A percentile compares a stretch with the other conserved stretches of the same genome.
Evolutionary conservation across 2,329 filamentous ascomycete genomes (phyloP).

Genomic region (Purpureocillium lavendulum): DNA sequence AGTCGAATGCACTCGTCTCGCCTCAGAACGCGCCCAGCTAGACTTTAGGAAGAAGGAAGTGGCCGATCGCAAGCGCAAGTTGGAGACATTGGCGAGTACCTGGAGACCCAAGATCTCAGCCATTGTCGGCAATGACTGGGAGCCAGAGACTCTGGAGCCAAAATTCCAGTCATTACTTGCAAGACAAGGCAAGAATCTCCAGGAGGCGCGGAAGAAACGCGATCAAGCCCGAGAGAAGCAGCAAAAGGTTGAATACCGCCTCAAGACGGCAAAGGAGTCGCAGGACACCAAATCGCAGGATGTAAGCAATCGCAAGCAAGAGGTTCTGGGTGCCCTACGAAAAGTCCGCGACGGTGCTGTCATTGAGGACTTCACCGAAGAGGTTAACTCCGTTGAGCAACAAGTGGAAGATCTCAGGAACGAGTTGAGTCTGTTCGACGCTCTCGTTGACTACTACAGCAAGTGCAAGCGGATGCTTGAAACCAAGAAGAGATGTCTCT

Average conservation of each 20-base stretch:
- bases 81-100: constrained; percentile 69
- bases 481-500: constrained; percentile 62
- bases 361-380: constrained; percentile 46
- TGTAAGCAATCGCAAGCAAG: constrained; percentile 50
- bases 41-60: constrained; percentile 77
- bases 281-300: constrained; percentile 57
- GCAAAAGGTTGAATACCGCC: constrained; percentile 65
- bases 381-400: constrained; percentile 41
- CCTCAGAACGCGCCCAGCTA: constrained; percentile 74
- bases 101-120: constrained; percentile 63
- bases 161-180: constrained; percentile 59
- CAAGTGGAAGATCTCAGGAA: constrained; percentile 54
- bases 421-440: constrained; percentile 61
- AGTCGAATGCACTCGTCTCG: constrained; percentile 71
- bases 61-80: constrained; percentile 60
- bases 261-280: constrained; percentile 57
- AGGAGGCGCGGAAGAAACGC: constrained; percentile 59
- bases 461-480: constrained; percentile 59
- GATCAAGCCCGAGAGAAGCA: constrained; percentile 65
- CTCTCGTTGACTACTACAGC: constrained; percentile 62
- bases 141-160: constrained; percentile 58
- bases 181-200: constrained; percentile 47
- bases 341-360: constrained; percentile 32
- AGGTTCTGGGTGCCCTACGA: constrained; percentile 41
- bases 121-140: constrained; percentile 59